These are phyloP conservation scores for Phytophthora melonis DNA, from an alignment of 352 stramenopile genomes.

Conservation along the genomic window DNA sequence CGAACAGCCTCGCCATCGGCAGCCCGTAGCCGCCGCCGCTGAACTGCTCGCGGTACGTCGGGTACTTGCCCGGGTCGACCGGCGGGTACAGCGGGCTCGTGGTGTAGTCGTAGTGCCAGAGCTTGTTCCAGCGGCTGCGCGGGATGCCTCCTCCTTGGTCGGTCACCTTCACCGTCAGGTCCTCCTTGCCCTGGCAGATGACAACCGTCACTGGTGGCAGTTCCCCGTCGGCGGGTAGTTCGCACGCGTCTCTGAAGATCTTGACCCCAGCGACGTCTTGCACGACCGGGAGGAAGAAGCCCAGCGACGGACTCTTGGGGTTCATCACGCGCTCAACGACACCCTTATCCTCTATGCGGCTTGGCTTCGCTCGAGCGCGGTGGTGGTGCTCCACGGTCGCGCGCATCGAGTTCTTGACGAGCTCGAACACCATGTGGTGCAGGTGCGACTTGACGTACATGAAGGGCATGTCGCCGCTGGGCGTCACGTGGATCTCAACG, in stretches of 20 bases:
- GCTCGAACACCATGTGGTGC: constrained; percentile 94
- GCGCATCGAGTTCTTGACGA: constrained; percentile 98
- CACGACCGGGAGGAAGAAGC: constrained; percentile 66
- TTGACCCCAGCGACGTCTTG: constrained; percentile 58
- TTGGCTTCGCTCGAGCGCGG: constrained; percentile 46
- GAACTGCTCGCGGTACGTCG: constrained; percentile 16
- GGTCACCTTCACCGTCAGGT: constrained; percentile 66
- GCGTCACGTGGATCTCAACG: constrained; percentile 62
- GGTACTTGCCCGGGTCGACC: constrained; percentile 16
- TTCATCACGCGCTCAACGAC: constrained; percentile 66
- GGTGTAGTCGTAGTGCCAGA: constrained; percentile 20
- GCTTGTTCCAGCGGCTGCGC: constrained; percentile 11
- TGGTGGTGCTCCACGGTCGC: constrained; percentile 95
- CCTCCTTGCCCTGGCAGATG: constrained; percentile 95
- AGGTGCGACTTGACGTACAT: constrained; percentile 87
- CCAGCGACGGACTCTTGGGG: constrained; percentile 58
- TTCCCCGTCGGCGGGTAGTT: constrained; percentile 50
- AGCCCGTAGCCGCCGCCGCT: constrained; percentile 54
- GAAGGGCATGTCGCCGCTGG: constrained; percentile 65
- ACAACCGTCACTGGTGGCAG: constrained; percentile 95
- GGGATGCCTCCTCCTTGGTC: constrained; percentile 14
- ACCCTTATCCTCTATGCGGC: constrained; percentile 40
- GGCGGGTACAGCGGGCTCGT: constrained; percentile 9
- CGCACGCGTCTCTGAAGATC: constrained; percentile 63
- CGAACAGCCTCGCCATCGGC: constrained; percentile 91